These are phyloP conservation scores for Castanospermum australe DNA, from an alignment of 306 rosid genomes.

Conservation along the genomic window DNA sequence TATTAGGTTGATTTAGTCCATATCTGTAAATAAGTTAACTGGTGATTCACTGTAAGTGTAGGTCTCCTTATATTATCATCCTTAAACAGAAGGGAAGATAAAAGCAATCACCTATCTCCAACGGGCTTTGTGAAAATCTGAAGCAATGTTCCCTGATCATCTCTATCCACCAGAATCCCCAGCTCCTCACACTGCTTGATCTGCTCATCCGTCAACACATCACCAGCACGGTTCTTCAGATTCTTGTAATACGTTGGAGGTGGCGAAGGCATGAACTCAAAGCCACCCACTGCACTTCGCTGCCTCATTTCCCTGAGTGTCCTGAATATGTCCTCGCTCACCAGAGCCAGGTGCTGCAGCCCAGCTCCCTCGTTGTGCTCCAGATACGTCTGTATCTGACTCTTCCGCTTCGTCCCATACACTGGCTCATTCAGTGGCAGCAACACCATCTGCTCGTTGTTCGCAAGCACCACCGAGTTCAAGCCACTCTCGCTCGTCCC, in stretches of 20 bases:
- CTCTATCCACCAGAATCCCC: slow-evolving; percentile 89
- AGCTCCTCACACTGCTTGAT: slow-evolving; percentile 80
- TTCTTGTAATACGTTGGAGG: slow-evolving; percentile 84
- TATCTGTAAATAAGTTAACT: neutral
- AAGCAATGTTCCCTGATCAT: slow-evolving; percentile 91
- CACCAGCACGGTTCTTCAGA: slow-evolving; percentile 62
- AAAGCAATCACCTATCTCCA: slow-evolving; percentile 68
- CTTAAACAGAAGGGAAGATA: neutral
- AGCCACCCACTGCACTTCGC: slow-evolving; percentile 69
- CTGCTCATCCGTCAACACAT: slow-evolving; percentile 73
- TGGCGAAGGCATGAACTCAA: slow-evolving; percentile 93
- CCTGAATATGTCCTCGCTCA: slow-evolving; percentile 58
- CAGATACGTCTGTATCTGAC: slow-evolving; percentile 86
- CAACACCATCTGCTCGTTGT: slow-evolving; percentile 73
- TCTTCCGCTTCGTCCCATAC: slow-evolving; percentile 81
- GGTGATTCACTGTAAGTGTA: no score
- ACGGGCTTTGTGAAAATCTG: slow-evolving; percentile 94
- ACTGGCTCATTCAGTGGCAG: slow-evolving; percentile 90
- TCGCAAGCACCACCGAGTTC: slow-evolving; percentile 76
- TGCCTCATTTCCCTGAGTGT: slow-evolving; percentile 84
- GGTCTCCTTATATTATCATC: neutral
- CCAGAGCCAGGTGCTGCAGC: slow-evolving; percentile 78
- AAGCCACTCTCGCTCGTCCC: slow-evolving; percentile 91
- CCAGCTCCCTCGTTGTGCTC: slow-evolving; percentile 97
- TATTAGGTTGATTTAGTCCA: no score